Evolutionary conservation across 2,329 filamentous ascomycete species (phyloP).

Genomic region (Monilinia fructicola): DNA sequence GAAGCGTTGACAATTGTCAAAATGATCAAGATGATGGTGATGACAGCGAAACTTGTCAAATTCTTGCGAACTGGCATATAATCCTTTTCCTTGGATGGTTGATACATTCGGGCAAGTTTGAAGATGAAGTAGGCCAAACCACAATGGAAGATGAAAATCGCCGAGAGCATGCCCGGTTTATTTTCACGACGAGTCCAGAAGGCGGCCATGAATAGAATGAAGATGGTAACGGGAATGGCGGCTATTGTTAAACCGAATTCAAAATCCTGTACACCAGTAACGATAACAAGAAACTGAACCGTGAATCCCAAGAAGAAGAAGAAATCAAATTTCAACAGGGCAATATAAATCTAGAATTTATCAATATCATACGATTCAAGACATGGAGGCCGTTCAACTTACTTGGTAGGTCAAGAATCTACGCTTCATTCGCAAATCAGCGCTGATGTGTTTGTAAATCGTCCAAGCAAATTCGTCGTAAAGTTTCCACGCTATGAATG

Average conservation of each 20-base stretch:
- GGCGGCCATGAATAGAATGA: constrained; percentile 81
- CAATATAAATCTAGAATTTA: constrained; percentile 82
- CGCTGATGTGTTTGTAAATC: constrained; percentile 98
- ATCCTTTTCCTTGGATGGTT: constrained; percentile 53
- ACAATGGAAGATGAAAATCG: constrained; percentile 84
- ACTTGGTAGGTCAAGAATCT: constrained; percentile 96
- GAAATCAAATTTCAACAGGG: constrained; percentile 97
- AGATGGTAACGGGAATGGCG: constrained; percentile 86
- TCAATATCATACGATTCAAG: constrained; percentile 22
- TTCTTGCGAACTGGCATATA: constrained; percentile 82
- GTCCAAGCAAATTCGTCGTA: constrained; percentile 99
- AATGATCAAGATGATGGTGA: constrained; percentile 86
- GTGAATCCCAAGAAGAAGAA: constrained; percentile 99
- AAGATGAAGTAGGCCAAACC: constrained; percentile 95
- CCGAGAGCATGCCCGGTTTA: constrained; percentile 69
- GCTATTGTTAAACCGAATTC: constrained; percentile 87
- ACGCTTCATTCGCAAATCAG: constrained; percentile 94
- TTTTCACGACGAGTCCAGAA: constrained; percentile 84
- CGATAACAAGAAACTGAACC: constrained; percentile 94
- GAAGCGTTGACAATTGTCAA: constrained; percentile 85
- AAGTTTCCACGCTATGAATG: constrained; percentile 84
- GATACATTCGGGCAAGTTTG: constrained; percentile 96
- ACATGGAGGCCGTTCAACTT: constrained; percentile 37
- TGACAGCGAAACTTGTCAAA: constrained; percentile 88
- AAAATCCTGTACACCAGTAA: constrained; percentile 64